Evolutionary conservation across 2,329 filamentous ascomycete genomes (phyloP).

Genomic region (Curvularia sp.): DNA sequence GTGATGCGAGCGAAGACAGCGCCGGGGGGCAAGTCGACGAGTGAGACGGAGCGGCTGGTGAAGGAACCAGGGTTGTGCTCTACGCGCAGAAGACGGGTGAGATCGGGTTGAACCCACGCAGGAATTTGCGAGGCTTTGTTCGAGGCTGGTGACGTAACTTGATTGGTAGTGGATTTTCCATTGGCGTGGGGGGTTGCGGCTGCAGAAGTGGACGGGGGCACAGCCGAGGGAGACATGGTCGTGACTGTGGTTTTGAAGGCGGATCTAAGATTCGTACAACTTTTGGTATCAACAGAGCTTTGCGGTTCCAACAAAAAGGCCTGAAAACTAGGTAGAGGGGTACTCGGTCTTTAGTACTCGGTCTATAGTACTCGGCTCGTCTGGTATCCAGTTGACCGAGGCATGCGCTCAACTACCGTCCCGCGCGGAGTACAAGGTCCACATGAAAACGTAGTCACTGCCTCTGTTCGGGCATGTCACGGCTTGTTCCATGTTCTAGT

Average conservation of each 20-base stretch:
- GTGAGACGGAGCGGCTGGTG: constrained; percentile 56
- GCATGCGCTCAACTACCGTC: constrained; percentile 7
- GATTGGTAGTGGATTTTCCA: constrained; percentile 30
- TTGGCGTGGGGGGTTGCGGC: constrained; percentile 28
- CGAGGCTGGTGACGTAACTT: constrained; percentile 19
- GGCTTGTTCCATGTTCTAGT: constrained; percentile 25
- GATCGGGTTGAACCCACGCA: constrained; percentile 50
- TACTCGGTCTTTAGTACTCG: constrained; percentile 24
- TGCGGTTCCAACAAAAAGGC: not conserved
- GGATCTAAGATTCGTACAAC: not conserved
- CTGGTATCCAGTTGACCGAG: not conserved
- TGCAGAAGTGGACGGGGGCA: constrained; percentile 27
- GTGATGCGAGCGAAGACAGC: constrained; percentile 61
- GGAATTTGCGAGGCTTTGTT: constrained; percentile 31
- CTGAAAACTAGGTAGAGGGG: not conserved
- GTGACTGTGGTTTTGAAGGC: not conserved
- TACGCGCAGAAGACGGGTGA: constrained; percentile 50
- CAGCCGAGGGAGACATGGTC: constrained; percentile 42
- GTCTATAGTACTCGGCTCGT: constrained; percentile 23
- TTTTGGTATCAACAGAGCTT: not conserved
- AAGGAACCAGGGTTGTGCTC: constrained; percentile 52
- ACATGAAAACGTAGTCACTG: constrained; percentile 12
- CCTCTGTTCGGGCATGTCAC: constrained; percentile 13
- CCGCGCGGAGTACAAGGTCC: constrained; percentile 16
- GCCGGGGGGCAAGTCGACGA: constrained; percentile 59